Percentiles rank a stretch among this genome's conserved stretches.
These are phyloP conservation scores for Fusarium virguliforme DNA, from an alignment of 2,329 filamentous ascomycete species.

Conservation along the genomic window DNA sequence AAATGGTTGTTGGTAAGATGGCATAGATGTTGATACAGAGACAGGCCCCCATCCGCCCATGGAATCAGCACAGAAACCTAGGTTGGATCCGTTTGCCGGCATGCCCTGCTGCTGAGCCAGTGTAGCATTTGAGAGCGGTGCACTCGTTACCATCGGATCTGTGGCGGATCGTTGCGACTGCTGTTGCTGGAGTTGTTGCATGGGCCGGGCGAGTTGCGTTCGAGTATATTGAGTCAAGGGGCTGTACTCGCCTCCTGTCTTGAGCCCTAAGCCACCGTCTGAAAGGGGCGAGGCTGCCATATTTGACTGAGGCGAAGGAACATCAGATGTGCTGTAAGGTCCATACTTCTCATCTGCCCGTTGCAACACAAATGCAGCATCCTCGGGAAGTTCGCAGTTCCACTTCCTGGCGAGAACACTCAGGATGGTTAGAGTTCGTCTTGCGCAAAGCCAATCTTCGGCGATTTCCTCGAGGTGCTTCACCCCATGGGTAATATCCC, in stretches of 20 bases:
- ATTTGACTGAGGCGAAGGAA: conserved; percentile 68
- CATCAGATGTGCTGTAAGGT: conserved; percentile 74
- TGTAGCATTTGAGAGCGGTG: conserved; percentile 25
- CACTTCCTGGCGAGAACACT: conserved; percentile 90
- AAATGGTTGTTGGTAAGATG: conserved; percentile 46
- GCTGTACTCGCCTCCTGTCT: conserved; percentile 54
- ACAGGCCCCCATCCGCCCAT: conserved; percentile 50
- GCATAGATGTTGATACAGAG: conserved; percentile 39
- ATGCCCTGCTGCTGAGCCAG: conserved; percentile 42
- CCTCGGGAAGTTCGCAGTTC: conserved; percentile 88
- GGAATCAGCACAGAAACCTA: conserved; percentile 47
- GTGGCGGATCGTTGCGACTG: conserved; percentile 33
- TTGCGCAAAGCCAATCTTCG: conserved; percentile 92
- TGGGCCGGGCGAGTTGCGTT: conserved; percentile 45
- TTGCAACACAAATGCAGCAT: conserved; percentile 82
- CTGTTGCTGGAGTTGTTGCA: conserved; percentile 41
- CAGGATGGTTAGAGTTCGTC: conserved; percentile 87
- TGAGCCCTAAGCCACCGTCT: conserved; percentile 48
- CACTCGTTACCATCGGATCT: conserved; percentile 36
- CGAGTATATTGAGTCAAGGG: conserved; percentile 56
- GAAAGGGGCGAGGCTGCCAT: conserved; percentile 53
- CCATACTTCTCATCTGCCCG: conserved; percentile 87
- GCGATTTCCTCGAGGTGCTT: conserved; percentile 96
- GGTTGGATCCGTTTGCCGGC: conserved; percentile 41
- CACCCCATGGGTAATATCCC: conserved; percentile 91